Evolutionary conservation across 345 rosid species (phyloP), one percentile per base, ranked within the genome.

Genomic region (Lepidium aucheri): DNA sequence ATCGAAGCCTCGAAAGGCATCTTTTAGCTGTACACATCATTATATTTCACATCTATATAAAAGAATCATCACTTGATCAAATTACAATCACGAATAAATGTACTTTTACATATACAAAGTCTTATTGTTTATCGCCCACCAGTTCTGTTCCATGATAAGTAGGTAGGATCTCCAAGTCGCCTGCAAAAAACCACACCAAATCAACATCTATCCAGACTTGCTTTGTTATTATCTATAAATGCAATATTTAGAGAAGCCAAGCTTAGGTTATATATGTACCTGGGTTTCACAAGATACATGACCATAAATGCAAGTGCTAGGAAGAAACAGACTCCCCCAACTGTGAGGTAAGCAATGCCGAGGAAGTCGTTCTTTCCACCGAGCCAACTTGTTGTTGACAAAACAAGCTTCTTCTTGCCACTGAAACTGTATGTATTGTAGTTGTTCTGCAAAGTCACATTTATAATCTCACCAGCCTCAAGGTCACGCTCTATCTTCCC

Each of bases 281-380:
- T 86, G 32, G 99, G 99, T 85, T 88, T 90, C 61, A 88, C 68
- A 26, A 94, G 89, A 76, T 94, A 94, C 58, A 91, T 80, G 20
- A 87, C 33, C 4, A 91, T 83, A 83, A 94, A 94, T 50, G 84
- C 81, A 71, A 90, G 60, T 8, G 99, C 91, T 81, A 91, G 69
- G 69, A 89, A 79, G 76, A 94, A 85, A 81, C 99, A 88, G 55
- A 91, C 49, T 38, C 92, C 91, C 2, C 99, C 99, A 61, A 94
- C 89, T 1, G 93, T 81, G 51, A 94, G 89, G 77, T 94, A 94
- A 46, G 97, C 99, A 56, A 94, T 87, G 80, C 99, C 99, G 20
- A 94, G 95, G 71, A 94, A 94, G 77, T 94, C 96, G 3, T 90
- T 94, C 84, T 84, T 87, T 55, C 99, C 97, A 73, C 99, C 99